Percentiles rank a stretch among this genome's conserved stretches.
These are phyloP conservation scores for Neurospora sp. DNA, from an alignment of 495 filamentous ascomycete species.

Conservation along the genomic window DNA sequence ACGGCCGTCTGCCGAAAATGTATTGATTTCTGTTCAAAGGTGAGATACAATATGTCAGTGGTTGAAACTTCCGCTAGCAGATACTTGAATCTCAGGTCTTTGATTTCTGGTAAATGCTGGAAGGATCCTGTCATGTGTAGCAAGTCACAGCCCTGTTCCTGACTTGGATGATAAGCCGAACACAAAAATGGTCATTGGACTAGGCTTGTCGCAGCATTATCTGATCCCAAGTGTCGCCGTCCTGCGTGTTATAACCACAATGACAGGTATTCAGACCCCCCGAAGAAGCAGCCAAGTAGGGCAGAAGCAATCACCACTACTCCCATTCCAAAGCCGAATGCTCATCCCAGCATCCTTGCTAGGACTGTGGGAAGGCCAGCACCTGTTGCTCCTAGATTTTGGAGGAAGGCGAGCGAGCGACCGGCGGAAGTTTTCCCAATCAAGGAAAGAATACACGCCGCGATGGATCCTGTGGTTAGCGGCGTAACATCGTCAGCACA, in stretches of 20 bases:
- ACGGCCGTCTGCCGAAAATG: not conserved
- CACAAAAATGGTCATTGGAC: too few species aligned
- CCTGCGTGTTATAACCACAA: accelerated
- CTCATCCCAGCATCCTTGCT: not conserved
- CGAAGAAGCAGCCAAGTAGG: not conserved
- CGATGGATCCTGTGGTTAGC: not conserved
- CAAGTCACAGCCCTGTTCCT: not conserved
- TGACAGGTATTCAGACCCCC: not conserved
- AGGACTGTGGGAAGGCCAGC: not conserved
- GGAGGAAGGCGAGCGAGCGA: not conserved
- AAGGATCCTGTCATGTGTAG: not conserved
- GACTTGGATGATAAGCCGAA: too few species aligned
- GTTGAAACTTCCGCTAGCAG: accelerated
- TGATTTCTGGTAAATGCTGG: not conserved
- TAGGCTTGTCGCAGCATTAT: not conserved
- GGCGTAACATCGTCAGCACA: not conserved
- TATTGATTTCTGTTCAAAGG: not conserved
- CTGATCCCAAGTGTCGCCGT: not conserved
- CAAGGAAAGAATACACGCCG: not conserved
- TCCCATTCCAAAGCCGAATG: not conserved
- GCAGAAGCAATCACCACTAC: accelerated
- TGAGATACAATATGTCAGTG: not conserved
- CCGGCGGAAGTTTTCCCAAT: not conserved
- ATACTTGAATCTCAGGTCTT: accelerated
- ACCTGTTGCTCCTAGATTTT: not conserved